These are phyloP conservation scores for Aspergillus biplanus DNA, from an alignment of 495 filamentous ascomycete genomes.

Conservation along the genomic window DNA sequence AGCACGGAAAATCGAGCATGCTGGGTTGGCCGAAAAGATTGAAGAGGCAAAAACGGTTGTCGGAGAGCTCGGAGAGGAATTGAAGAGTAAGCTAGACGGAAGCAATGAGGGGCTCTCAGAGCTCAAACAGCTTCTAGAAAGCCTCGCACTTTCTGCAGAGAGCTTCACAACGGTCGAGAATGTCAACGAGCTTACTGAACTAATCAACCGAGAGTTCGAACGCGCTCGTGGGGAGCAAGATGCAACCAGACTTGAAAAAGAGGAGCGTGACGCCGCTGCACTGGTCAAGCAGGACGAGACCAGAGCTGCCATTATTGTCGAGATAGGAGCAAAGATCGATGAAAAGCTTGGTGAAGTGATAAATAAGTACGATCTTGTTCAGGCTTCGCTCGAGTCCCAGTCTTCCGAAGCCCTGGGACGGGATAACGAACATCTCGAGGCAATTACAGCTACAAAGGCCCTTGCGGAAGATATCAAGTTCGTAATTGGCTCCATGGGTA, in stretches of 20 bases:
- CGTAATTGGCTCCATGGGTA: slow-evolving; percentile 81
- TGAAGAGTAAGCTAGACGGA: slow-evolving; percentile 64
- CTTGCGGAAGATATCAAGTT: slow-evolving; percentile 84
- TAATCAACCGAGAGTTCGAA: slow-evolving; percentile 80
- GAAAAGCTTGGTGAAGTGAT: slow-evolving; percentile 77
- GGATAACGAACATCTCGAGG: slow-evolving; percentile 66
- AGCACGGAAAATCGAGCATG: slow-evolving; percentile 70
- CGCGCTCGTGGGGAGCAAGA: slow-evolving; percentile 70
- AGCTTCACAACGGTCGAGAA: slow-evolving; percentile 61
- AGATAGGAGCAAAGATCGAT: slow-evolving; percentile 70
- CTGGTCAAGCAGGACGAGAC: slow-evolving; percentile 71
- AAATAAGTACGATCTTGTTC: slow-evolving; percentile 80
- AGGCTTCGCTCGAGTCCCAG: slow-evolving; percentile 68
- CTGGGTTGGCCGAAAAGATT: slow-evolving; percentile 60
- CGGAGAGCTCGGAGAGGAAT: slow-evolving; percentile 65
- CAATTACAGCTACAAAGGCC: slow-evolving; percentile 70
- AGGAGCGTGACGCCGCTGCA: slow-evolving; percentile 73
- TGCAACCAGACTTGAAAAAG: slow-evolving; percentile 70
- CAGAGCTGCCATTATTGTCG: slow-evolving; percentile 57
- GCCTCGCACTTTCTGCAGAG: slow-evolving; percentile 62
- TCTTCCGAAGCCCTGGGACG: slow-evolving; percentile 68
- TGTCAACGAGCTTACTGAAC: slow-evolving; percentile 79
- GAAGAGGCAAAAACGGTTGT: slow-evolving; percentile 60
- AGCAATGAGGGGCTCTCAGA: slow-evolving; percentile 58
- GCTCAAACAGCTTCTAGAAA: slow-evolving; percentile 63